These are phyloP conservation scores for Artemisia tridentata DNA, from an alignment of 129 eudicot species.

Conservation along the genomic window DNA sequence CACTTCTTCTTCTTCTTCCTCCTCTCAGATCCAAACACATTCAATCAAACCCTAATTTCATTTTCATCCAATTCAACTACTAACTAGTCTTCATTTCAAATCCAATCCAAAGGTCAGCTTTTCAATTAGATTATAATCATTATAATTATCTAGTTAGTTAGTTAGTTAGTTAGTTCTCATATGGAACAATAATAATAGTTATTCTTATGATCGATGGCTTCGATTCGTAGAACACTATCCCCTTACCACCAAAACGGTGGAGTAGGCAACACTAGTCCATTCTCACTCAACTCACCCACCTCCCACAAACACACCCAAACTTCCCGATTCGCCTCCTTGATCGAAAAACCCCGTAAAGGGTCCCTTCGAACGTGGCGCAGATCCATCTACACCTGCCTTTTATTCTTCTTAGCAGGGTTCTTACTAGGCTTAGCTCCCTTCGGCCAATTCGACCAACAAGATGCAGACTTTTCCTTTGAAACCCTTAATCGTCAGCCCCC, in stretches of 20 bases:
- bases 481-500: slow-evolving; percentile 29
- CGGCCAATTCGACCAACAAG: not conserved
- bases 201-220: slow-evolving; percentile 54
- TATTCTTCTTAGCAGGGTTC: slow-evolving; percentile 66
- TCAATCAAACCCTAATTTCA: no score
- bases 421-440: slow-evolving; percentile 79
- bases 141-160: no score
- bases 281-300: slow-evolving; percentile 51
- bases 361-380: slow-evolving; percentile 40
- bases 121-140: no score
- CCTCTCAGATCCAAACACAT: no score
- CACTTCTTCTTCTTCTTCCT: no score
- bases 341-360: slow-evolving; percentile 36
- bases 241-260: slow-evolving; percentile 67
- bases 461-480: slow-evolving; percentile 42
- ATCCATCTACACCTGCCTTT: slow-evolving; percentile 40
- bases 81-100: no score
- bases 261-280: slow-evolving; percentile 34
- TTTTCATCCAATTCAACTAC: no score
- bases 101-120: no score
- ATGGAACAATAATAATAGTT: no score
- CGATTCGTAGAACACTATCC: slow-evolving; percentile 83
- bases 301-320: slow-evolving; percentile 46
- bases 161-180: no score
- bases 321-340: slow-evolving; percentile 36